A percentile compares a stretch with the other conserved stretches of the same genome.
These are phyloP conservation scores for Pseudoscleropodium purum DNA, from an alignment of 225 moss, liverwort and hornwort genomes.

Conservation along the genomic window DNA sequence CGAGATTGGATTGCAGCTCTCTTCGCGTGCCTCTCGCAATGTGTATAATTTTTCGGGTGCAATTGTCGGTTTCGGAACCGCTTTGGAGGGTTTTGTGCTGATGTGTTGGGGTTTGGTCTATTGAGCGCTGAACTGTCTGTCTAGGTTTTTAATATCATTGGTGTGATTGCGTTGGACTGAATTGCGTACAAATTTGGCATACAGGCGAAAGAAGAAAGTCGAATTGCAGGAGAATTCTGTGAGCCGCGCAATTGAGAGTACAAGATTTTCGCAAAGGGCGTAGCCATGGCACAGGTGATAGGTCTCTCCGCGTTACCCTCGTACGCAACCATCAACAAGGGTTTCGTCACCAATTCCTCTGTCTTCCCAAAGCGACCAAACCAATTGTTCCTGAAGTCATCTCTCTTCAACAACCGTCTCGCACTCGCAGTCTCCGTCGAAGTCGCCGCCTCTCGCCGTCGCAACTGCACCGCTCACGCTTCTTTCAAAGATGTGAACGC, in stretches of 20 bases:
- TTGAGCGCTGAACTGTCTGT: not conserved
- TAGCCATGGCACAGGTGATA: conserved; percentile 3
- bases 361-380: not conserved
- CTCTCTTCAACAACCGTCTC: conserved; percentile 16
- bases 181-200: not conserved
- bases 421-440: conserved; percentile 23
- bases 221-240: not conserved
- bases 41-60: not conserved
- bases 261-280: not conserved
- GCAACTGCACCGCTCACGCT: not conserved
- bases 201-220: not conserved
- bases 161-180: not conserved
- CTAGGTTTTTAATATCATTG: not conserved
- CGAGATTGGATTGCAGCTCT: not conserved
- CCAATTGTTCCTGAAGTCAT: conserved; percentile 5
- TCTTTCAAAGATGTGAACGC: conserved; percentile 7
- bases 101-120: not conserved
- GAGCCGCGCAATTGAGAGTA: not conserved
- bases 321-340: not conserved
- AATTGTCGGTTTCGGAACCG: not conserved
- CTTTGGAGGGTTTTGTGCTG: not conserved
- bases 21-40: too few species aligned
- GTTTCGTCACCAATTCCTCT: not conserved
- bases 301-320: conserved; percentile 3
- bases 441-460: not conserved